Conservation (phyloP, 2,329 filamentous ascomycete species). For the Fusarium penzigii region DNA sequence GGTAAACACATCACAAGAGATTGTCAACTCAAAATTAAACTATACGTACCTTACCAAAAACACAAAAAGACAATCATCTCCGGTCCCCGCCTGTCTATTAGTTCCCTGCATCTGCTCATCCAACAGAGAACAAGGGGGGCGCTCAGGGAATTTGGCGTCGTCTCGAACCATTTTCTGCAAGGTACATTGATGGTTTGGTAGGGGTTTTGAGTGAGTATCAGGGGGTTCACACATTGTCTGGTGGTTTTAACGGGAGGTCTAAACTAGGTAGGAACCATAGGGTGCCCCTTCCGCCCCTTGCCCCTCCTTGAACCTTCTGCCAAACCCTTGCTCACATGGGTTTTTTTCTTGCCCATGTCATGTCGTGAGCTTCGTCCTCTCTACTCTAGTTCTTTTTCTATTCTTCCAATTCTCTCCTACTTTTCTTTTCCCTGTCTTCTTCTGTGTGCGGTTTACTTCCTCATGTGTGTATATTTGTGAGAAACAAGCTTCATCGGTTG, state of each 20-base stretch:
- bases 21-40: no score
- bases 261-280: background rate
- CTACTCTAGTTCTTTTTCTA: background rate
- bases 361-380: background rate
- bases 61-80: no score
- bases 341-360: slow-evolving; percentile 10
- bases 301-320: slow-evolving; percentile 23
- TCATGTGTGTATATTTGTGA: background rate
- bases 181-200: background rate
- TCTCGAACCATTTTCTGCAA: background rate
- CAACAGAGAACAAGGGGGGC: no score
- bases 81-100: no score
- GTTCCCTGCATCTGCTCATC: no score
- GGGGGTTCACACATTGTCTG: background rate
- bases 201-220: background rate
- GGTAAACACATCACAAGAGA: no score
- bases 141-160: no score
- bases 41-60: no score
- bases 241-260: slow-evolving; percentile 1
- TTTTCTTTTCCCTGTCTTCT: background rate
- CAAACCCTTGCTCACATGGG: background rate
- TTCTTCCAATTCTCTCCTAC: background rate
- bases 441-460: background rate
- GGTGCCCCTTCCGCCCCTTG: slow-evolving; percentile 2
- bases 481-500: background rate